phyloP scores from a whole-genome alignment of 495 filamentous ascomycete species.

The Evansstolkia leycettana region DNA sequence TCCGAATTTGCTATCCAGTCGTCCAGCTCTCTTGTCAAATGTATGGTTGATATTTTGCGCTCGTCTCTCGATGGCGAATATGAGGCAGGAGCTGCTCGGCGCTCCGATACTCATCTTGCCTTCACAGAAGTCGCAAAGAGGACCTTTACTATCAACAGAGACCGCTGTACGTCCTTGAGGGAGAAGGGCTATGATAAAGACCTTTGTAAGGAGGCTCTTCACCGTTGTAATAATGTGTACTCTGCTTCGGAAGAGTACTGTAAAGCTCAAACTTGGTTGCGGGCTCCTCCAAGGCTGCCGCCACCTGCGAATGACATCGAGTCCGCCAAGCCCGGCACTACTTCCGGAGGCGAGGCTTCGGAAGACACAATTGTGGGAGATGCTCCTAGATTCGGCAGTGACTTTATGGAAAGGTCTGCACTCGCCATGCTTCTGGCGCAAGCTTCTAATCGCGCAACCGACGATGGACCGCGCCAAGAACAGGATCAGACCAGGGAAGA shows the following conservation, averaged over 20 bases:
- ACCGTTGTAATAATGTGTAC: conserved; percentile 60
- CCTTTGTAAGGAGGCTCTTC: conserved; percentile 66
- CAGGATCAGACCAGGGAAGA: conserved; percentile 13
- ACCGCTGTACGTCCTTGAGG: conserved; percentile 28
- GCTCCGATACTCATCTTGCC: conserved; percentile 39
- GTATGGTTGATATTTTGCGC: conserved; percentile 71
- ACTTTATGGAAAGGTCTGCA: conserved; percentile 18
- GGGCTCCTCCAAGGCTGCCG: conserved; percentile 38
- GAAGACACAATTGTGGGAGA: conserved; percentile 22
- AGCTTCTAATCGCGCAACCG: conserved; percentile 15
- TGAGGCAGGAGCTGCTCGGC: conserved; percentile 54
- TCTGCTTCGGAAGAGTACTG: conserved; percentile 62
- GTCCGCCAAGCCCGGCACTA: conserved; percentile 15
- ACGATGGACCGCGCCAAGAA: conserved; percentile 11
- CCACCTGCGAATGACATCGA: conserved; percentile 50
- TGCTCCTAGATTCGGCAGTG: conserved; percentile 15
- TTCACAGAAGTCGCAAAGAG: conserved; percentile 21
- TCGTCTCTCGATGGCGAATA: conserved; percentile 64
- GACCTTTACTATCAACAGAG: conserved; percentile 35
- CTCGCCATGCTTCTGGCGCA: conserved; percentile 29
- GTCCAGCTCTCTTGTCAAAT: conserved; percentile 60
- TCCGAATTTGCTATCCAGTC: conserved; percentile 56
- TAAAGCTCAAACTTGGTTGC: conserved; percentile 36
- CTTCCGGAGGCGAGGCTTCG: conserved; percentile 17
- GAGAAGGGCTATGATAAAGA: conserved; percentile 40